Conservation (phyloP, 129 eudicot genomes). For the Lactuca saligna region DNA sequence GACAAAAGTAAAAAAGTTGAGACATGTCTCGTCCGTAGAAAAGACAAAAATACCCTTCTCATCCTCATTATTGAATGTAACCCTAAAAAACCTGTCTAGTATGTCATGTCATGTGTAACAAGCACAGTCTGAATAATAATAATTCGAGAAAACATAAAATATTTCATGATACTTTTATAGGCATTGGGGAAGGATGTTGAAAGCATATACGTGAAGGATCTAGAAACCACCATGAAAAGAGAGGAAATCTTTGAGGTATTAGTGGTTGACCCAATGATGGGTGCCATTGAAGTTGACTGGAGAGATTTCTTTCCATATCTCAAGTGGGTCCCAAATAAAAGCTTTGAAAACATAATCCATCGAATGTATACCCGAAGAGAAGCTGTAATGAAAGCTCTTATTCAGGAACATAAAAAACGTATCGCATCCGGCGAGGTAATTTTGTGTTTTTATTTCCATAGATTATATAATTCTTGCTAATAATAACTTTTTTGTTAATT, state of each 20-base stretch:
- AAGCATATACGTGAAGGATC: conserved; percentile 57
- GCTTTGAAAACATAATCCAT: conserved; percentile 47
- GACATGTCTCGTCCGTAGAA: no score
- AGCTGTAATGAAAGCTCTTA: conserved; percentile 62
- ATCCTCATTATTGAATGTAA: no score
- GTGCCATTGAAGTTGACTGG: conserved; percentile 77
- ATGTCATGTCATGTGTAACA: no score
- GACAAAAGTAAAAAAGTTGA: no score
- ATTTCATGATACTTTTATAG: conserved; percentile 29
- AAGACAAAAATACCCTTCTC: not conserved
- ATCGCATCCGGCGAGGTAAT: conserved; percentile 52
- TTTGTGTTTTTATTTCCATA: conserved; percentile 1
- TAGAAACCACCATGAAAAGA: conserved; percentile 45
- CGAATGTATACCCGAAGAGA: conserved; percentile 44
- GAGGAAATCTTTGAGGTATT: conserved; percentile 49
- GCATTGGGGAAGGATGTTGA: conserved; percentile 59
- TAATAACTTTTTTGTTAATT: not conserved
- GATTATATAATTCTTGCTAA: not conserved
- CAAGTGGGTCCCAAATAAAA: conserved; percentile 58
- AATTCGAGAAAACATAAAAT: not conserved
- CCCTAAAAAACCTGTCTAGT: no score
- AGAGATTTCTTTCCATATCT: conserved; percentile 76
- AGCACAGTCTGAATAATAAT: not conserved
- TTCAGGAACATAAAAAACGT: conserved; percentile 42
- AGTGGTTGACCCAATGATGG: conserved; percentile 62